Conservation (phyloP, 2,329 filamentous ascomycete genomes). For the Clarireedia monteithiana region DNA sequence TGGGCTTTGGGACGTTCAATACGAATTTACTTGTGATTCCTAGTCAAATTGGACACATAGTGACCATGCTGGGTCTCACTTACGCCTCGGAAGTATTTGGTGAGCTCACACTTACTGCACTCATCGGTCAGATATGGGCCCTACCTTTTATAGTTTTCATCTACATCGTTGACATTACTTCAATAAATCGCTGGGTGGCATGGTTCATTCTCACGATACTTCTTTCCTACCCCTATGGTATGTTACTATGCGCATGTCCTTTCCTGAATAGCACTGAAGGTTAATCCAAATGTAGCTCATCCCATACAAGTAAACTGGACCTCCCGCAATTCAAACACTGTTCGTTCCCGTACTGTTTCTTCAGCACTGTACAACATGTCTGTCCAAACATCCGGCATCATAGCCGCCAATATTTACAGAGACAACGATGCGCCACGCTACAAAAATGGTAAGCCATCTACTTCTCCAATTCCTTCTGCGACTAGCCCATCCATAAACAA, state of each 20-base stretch:
- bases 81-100: conserved; percentile 38
- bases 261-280: not conserved
- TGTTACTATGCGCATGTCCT: not conserved
- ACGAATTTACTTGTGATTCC: conserved; percentile 59
- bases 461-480: no score
- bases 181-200: conserved; percentile 35
- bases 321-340: conserved; percentile 51
- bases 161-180: conserved; percentile 32
- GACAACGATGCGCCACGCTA: conserved; percentile 41
- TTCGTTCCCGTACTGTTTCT: conserved; percentile 54
- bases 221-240: conserved; percentile 35
- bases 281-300: conserved; percentile 29
- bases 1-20: conserved; percentile 54
- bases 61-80: conserved; percentile 30
- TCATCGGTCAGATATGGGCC: conserved; percentile 49
- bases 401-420: conserved; percentile 32
- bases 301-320: conserved; percentile 42
- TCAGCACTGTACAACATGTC: conserved; percentile 56
- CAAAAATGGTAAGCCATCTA: conserved; percentile 22
- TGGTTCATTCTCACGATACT: conserved; percentile 36
- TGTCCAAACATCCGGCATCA: conserved; percentile 37
- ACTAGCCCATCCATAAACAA: no score
- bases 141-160: conserved; percentile 46
- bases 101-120: conserved; percentile 41
- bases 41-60: conserved; percentile 40